Conservation (phyloP, 148 eudicot genomes). For the Fagopyrum homotropicum region DNA sequence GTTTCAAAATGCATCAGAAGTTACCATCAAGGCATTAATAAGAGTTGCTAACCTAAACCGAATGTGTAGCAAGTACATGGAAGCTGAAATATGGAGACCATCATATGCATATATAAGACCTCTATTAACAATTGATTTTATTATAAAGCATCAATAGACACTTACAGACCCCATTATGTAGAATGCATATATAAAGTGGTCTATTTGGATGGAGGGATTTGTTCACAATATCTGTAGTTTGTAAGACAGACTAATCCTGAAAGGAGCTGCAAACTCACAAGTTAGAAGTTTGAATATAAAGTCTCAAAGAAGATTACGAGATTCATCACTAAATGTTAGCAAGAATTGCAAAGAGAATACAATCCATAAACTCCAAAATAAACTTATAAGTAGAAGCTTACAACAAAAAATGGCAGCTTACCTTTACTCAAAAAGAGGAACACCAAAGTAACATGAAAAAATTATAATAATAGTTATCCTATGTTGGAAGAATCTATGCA, state of each 20-base stretch:
- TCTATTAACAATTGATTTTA: too few species aligned
- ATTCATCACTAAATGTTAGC: background rate
- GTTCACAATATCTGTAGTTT: too few species aligned
- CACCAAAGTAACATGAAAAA: conserved; percentile 6
- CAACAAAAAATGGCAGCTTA: conserved; percentile 32
- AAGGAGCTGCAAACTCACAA: background rate
- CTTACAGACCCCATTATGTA: too few species aligned
- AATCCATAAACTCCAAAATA: background rate
- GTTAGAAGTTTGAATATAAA: background rate
- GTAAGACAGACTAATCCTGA: background rate
- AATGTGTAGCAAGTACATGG: too few species aligned
- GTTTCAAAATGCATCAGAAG: too few species aligned
- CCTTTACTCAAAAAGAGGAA: conserved; percentile 11
- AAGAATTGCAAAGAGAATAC: background rate
- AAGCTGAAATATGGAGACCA: too few species aligned
- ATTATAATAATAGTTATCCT: background rate
- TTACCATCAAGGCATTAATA: too few species aligned
- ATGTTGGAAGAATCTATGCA: conserved; percentile 8
- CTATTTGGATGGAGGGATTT: too few species aligned
- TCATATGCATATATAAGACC: too few species aligned
- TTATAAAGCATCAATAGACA: too few species aligned
- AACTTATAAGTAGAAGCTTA: conserved; percentile 26
- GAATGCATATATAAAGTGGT: too few species aligned
- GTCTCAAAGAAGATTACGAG: background rate
- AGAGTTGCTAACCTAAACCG: too few species aligned